Evolutionary conservation across 495 filamentous ascomycete genomes (phyloP).

Genomic region (Xylaria grammica): DNA sequence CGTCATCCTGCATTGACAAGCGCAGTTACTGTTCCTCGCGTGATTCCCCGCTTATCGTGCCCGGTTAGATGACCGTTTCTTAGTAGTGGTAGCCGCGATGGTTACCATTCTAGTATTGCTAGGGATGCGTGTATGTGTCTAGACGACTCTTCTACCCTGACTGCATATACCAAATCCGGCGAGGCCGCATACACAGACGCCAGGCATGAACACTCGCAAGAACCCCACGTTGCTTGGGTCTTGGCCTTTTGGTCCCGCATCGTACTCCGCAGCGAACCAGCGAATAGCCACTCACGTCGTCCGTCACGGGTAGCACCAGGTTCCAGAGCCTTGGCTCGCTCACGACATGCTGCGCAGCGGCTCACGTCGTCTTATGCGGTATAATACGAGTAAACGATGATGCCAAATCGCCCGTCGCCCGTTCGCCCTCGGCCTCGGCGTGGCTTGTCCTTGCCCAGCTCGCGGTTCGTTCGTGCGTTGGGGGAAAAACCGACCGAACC

Average conservation of each 20-base stretch:
- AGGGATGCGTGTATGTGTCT: neutral
- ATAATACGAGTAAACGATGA: neutral
- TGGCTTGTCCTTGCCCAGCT: neutral
- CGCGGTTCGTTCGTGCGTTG: neutral
- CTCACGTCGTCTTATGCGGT: conserved; percentile 13
- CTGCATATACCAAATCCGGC: neutral
- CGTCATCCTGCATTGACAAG: conserved; percentile 6
- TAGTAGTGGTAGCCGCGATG: neutral
- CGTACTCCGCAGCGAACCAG: conserved; percentile 1
- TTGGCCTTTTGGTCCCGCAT: neutral
- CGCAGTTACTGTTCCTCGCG: conserved; percentile 9
- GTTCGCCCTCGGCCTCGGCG: conserved; percentile 2
- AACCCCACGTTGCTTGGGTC: conserved; percentile 9
- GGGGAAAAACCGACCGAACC: neutral
- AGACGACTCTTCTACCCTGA: neutral
- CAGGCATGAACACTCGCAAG: neutral
- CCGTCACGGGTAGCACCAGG: neutral
- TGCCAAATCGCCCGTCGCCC: neutral
- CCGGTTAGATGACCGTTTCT: neutral
- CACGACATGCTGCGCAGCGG: conserved; percentile 15
- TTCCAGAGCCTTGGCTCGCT: conserved; percentile 21
- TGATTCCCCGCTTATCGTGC: conserved; percentile 13
- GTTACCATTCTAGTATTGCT: neutral
- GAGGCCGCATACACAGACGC: neutral
- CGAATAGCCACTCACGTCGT: conserved; percentile 11